These are phyloP conservation scores for Naganishia vaughanmartiniae DNA, from an alignment of 768 basidiomycete genomes.

Conservation along the genomic window DNA sequence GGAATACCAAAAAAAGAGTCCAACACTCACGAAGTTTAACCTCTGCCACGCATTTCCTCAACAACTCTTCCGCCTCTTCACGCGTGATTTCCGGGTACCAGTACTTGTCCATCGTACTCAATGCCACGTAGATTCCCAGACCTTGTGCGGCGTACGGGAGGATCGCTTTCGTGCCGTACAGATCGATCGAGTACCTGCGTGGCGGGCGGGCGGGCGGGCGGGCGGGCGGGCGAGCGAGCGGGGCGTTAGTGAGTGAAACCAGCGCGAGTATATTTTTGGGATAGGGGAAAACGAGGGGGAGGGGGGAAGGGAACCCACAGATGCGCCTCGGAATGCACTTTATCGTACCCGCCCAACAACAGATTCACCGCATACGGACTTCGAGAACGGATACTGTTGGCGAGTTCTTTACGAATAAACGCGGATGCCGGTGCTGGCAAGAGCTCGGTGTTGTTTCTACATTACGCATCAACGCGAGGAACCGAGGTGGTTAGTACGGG, in stretches of 20 bases:
- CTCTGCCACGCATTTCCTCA: constrained; percentile 84
- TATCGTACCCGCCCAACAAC: constrained; percentile 88
- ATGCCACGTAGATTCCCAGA: constrained; percentile 85
- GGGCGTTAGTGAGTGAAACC: neutral
- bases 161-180: constrained; percentile 80
- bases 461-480: neutral
- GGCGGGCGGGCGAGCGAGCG: neutral
- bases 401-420: constrained; percentile 89
- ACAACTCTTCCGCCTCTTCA: constrained; percentile 78
- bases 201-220: neutral
- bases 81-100: constrained; percentile 81
- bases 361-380: constrained; percentile 88
- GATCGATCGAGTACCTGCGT: constrained; percentile 94
- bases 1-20: neutral
- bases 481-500: constrained; percentile 5
- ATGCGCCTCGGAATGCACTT: constrained; percentile 60
- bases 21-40: constrained; percentile 66
- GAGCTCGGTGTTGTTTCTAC: constrained; percentile 73
- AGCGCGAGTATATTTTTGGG: neutral
- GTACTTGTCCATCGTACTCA: constrained; percentile 90
- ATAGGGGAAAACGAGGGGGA: neutral
- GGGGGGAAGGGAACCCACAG: constrained; percentile 26
- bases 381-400: constrained; percentile 81
- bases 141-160: constrained; percentile 95
- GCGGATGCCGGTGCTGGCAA: constrained; percentile 87